Conservation (phyloP, 768 basidiomycete genomes). For the Pseudohyphozyma bogoriensis region DNA sequence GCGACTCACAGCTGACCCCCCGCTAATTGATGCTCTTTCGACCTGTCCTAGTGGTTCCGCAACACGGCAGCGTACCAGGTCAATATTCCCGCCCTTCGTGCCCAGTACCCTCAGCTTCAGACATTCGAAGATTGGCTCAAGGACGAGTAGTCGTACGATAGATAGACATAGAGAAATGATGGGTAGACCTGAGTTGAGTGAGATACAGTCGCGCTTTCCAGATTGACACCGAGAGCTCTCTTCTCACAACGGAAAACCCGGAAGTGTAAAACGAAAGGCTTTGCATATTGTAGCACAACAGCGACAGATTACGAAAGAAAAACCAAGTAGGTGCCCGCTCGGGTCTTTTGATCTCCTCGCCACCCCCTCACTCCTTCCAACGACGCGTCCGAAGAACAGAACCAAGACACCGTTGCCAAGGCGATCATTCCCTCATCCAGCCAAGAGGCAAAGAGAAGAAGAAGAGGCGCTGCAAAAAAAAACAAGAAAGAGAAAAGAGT, state of each 20-base stretch:
- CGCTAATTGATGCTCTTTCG: not conserved
- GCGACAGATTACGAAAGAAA: too few species aligned
- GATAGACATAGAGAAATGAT: not conserved
- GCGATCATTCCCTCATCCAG: too few species aligned
- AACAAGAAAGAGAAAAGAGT: too few species aligned
- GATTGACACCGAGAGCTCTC: not conserved
- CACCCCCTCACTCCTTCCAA: not conserved
- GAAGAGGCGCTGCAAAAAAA: too few species aligned
- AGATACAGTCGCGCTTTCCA: not conserved
- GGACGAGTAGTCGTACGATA: not conserved
- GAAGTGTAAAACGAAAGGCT: too few species aligned
- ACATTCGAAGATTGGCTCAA: not conserved
- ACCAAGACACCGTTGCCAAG: too few species aligned
- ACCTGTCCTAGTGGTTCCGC: not conserved
- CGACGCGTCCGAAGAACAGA: too few species aligned
- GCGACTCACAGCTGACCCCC: not conserved
- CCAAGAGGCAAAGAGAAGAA: too few species aligned
- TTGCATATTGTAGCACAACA: too few species aligned
- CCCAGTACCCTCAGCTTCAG: not conserved
- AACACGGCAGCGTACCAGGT: not conserved
- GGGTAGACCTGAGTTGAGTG: not conserved
- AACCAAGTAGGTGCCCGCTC: too few species aligned
- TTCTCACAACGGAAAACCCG: not conserved
- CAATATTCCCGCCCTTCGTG: not conserved
- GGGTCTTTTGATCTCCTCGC: slow-evolving; percentile 1